Conservation (phyloP, 768 basidiomycete species). For the Tylopilus cervinicoccineus region DNA sequence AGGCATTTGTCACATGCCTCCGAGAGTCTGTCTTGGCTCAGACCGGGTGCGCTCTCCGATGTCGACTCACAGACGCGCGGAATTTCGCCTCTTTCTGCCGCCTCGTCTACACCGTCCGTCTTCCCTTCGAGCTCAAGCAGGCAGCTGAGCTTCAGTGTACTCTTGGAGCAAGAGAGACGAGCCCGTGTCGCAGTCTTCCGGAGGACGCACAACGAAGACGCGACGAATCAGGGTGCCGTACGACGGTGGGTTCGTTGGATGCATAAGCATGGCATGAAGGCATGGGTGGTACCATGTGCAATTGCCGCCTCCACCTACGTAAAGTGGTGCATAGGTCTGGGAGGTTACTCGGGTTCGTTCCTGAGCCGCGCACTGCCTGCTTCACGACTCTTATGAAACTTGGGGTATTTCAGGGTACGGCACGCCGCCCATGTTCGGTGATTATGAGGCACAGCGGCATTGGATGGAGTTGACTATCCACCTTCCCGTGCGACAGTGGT, state of each 20-base stretch:
- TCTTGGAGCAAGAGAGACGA: conserved; percentile 35
- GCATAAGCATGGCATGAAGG: conserved; percentile 60
- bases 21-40: conserved; percentile 60
- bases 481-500: conserved; percentile 76
- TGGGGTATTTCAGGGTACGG: conserved; percentile 45
- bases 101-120: conserved; percentile 27
- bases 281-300: conserved; percentile 54
- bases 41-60: conserved; percentile 39
- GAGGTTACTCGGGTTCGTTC: conserved; percentile 75
- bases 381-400: neutral
- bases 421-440: conserved; percentile 83
- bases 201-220: conserved; percentile 13
- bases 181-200: conserved; percentile 12
- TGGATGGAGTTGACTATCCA: conserved; percentile 93
- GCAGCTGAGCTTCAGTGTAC: conserved; percentile 40
- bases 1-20: conserved; percentile 59
- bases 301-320: conserved; percentile 53
- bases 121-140: conserved; percentile 19
- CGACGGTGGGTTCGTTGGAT: conserved; percentile 75
- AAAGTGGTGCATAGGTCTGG: conserved; percentile 69
- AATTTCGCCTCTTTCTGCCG: conserved; percentile 40
- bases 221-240: conserved; percentile 41
- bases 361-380: neutral
- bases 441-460: conserved; percentile 91
- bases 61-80: conserved; percentile 39